These are phyloP conservation scores for Penicillium vulpinum DNA, from an alignment of 2,329 filamentous ascomycete genomes.

Conservation along the genomic window DNA sequence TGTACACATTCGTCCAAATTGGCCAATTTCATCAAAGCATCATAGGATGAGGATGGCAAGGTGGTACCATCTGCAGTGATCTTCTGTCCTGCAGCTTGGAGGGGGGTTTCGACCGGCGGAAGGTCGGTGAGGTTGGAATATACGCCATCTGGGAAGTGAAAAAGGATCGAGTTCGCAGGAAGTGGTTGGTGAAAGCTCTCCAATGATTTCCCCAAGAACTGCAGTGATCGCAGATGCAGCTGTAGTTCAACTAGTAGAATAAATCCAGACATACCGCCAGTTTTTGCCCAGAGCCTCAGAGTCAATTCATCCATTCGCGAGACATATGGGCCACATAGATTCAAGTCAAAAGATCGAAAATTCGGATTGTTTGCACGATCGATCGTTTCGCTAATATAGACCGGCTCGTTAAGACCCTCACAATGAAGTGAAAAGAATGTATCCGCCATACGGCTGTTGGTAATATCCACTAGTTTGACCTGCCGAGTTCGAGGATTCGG, in stretches of 20 bases:
- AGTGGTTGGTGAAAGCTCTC: constrained; percentile 69
- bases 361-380: constrained; percentile 85
- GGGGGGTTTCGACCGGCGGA: constrained; percentile 45
- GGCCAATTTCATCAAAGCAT: constrained; percentile 80
- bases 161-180: constrained; percentile 78
- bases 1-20: constrained; percentile 90
- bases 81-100: constrained; percentile 15
- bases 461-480: constrained; percentile 71
- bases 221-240: constrained; percentile 69
- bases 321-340: constrained; percentile 60
- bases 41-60: constrained; percentile 76
- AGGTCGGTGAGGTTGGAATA: constrained; percentile 75
- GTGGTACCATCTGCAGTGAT: constrained; percentile 49
- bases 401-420: constrained; percentile 63
- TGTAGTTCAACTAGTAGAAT: constrained; percentile 71
- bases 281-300: constrained; percentile 72
- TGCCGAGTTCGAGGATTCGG: constrained; percentile 64
- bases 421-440: constrained; percentile 85
- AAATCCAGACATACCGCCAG: constrained; percentile 54
- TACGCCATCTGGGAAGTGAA: constrained; percentile 82
- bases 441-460: constrained; percentile 73
- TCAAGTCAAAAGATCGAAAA: constrained; percentile 81
- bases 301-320: constrained; percentile 66
- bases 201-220: constrained; percentile 71
- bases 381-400: constrained; percentile 87